Base-by-base conservation (phyloP, 108 stramenopile species). In the Cylindrotheca closterium region DNA sequence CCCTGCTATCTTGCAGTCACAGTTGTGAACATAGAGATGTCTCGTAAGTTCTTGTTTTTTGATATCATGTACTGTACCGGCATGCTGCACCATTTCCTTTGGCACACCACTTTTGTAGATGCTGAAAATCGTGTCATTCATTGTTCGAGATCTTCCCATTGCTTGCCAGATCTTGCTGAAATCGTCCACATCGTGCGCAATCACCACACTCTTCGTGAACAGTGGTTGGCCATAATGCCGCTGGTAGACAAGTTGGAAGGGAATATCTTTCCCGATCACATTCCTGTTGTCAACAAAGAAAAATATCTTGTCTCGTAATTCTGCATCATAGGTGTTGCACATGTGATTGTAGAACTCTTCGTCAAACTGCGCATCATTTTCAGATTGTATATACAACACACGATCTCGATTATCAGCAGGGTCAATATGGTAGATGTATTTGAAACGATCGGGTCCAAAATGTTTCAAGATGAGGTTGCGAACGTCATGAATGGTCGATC, bases 141-240 rank as follows among this genome's bases (percentile, higher is more conserved):
- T 71, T 1, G 70, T 71, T 8, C 70, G 61, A 25, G 62, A 63
- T 4, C 70, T 42, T 8, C 70, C 70, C 70, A 71, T 71, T 24
- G 70, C 70, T 63, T 71, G 70, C 70, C 70, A 71, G 18, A 71
- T 63, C 47, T 71, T 71, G 47, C 70, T 71, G 56, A 71, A 71
- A 30, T 71, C 70, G 30, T 71, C 70, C 3, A 71, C 70, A 51
- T 71, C 70, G 28, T 71, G 70, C 3, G 70, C 70, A 21, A 71
- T 32, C 12, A 71, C 47, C 32, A 71, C 55, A 27, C 70, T 71
- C 49, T 71, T 71, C 31, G 62, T 58, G 34, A 71, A 71, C 22
- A 71, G 62, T 18, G 61, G 55, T 30, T 63, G 54, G 8, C 54
- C 62, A 31, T 33, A 71, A 4, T 71, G 70, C 17, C 51, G 47